Conservation (phyloP, 257 asterid genomes). For the Eustoma russellianum region DNA sequence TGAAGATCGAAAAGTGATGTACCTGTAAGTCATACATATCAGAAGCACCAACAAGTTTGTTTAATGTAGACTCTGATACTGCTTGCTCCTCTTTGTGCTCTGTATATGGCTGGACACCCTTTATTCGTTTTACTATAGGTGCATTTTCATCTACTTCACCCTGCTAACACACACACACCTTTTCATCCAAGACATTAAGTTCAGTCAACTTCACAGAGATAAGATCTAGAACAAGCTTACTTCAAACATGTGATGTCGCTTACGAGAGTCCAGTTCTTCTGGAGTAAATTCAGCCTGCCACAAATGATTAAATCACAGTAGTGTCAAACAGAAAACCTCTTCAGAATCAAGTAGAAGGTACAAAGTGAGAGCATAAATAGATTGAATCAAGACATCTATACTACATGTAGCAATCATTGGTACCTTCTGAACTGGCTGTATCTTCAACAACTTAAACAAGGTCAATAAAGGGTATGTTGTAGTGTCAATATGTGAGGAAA, state of each 20-base stretch:
- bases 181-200: not conserved
- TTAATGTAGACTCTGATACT: slow-evolving; percentile 56
- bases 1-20: not conserved
- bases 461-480: slow-evolving; percentile 64
- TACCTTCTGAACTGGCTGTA: slow-evolving; percentile 58
- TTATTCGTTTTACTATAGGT: slow-evolving; percentile 38
- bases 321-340: not conserved
- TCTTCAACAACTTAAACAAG: slow-evolving; percentile 50
- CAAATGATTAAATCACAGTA: not conserved
- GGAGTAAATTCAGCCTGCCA: slow-evolving; percentile 81
- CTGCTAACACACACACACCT: slow-evolving; percentile 17
- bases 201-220: not conserved
- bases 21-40: slow-evolving; percentile 73
- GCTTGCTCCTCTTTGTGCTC: slow-evolving; percentile 47
- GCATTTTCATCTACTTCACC: slow-evolving; percentile 27
- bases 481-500: slow-evolving; percentile 37
- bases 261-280: slow-evolving; percentile 65
- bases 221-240: slow-evolving; percentile 11
- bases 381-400: too few species aligned
- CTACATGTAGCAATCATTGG: not conserved
- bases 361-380: too few species aligned
- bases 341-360: too few species aligned
- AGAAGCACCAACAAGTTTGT: slow-evolving; percentile 78
- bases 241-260: slow-evolving; percentile 46
- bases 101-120: slow-evolving; percentile 26